phyloP scores from a whole-genome alignment of 768 basidiomycete genomes.

The Hirschioporus abietinus region DNA sequence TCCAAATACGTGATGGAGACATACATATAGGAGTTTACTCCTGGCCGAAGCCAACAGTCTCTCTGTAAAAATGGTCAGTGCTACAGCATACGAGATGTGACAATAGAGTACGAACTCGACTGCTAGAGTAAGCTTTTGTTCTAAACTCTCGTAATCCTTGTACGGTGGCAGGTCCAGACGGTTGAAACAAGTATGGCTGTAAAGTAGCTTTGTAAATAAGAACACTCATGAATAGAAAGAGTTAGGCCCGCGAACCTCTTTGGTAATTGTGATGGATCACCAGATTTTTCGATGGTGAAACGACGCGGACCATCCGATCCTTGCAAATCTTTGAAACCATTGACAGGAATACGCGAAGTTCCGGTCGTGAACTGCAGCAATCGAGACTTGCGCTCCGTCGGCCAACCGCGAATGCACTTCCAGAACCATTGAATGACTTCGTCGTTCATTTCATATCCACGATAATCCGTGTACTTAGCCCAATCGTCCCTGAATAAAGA shows the following conservation, averaged over 20 bases:
- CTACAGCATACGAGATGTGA: conserved; percentile 5
- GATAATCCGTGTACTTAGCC: conserved; percentile 92
- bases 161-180: conserved; percentile 85
- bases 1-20: not conserved
- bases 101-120: conserved; percentile 55
- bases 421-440: conserved; percentile 95
- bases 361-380: conserved; percentile 86
- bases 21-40: conserved; percentile 13
- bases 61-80: conserved; percentile 35
- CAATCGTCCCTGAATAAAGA: conserved; percentile 63
- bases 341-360: conserved; percentile 81
- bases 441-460: conserved; percentile 80
- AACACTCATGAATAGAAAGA: not conserved
- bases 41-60: conserved; percentile 69
- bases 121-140: conserved; percentile 79
- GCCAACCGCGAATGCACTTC: conserved; percentile 88
- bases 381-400: conserved; percentile 81
- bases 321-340: conserved; percentile 93
- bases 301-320: conserved; percentile 88
- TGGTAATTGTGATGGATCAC: conserved; percentile 82
- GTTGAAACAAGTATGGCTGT: conserved; percentile 94
- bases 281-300: conserved; percentile 94
- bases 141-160: conserved; percentile 79
- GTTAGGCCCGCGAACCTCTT: conserved; percentile 27
- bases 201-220: not conserved